Evolutionary conservation across 2,329 filamentous ascomycete genomes (phyloP).

Genomic region (Apiospora rasikravindrae): DNA sequence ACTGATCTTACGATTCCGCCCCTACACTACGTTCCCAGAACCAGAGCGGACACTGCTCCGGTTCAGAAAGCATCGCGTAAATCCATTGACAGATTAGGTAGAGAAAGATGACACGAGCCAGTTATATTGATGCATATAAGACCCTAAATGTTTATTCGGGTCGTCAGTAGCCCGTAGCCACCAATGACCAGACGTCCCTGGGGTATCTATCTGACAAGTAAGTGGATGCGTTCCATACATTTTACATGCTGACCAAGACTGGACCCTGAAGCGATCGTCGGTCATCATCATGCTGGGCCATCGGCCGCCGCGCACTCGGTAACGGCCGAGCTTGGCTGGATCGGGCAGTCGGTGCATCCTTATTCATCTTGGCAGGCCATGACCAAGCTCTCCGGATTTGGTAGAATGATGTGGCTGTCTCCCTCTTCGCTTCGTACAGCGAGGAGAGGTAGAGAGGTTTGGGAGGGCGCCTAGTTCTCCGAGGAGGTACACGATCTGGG

Average conservation of each 20-base stretch:
- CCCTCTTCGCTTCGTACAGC: not conserved
- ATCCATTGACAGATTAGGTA: not conserved
- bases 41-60: not conserved
- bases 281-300: not conserved
- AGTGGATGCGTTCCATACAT: not conserved
- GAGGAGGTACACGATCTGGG: slow-evolving; percentile 1
- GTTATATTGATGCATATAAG: not conserved
- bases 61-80: not conserved
- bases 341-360: not conserved
- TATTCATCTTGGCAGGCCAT: not conserved
- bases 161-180: not conserved
- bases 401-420: not conserved
- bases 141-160: not conserved
- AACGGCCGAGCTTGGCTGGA: not conserved
- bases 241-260: slow-evolving; percentile 12
- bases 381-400: not conserved
- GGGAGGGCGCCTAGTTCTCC: not conserved
- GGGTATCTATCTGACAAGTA: not conserved
- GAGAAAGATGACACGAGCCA: not conserved
- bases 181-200: not conserved
- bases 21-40: not conserved
- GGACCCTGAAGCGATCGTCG: not conserved
- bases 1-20: not conserved
- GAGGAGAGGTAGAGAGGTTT: not conserved
- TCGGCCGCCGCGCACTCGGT: not conserved